Conservation (phyloP, 2,329 filamentous ascomycete genomes). For the Hymenotorrendiella dingleyae region DNA sequence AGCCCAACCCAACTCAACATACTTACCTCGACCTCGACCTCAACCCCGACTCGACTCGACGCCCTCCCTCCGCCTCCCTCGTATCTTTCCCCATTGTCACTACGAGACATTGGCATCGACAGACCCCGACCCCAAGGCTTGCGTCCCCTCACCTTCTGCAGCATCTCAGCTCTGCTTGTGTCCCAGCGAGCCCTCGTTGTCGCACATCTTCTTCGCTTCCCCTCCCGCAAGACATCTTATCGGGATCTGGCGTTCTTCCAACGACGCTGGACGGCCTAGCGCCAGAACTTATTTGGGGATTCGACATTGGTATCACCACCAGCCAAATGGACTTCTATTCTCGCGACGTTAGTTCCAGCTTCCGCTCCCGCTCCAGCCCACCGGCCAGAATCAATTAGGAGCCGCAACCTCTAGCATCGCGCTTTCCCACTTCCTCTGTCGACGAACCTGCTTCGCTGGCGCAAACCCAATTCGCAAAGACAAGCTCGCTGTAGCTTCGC, state of each 20-base stretch:
- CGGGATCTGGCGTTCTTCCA: not conserved
- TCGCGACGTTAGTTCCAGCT: no score
- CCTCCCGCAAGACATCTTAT: not conserved
- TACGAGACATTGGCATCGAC: not conserved
- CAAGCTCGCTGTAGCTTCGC: no score
- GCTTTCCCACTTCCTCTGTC: not conserved
- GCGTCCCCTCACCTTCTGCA: not conserved
- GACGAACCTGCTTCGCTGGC: not conserved
- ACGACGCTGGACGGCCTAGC: not conserved
- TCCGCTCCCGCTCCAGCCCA: not conserved
- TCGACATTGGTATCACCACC: conserved; percentile 2
- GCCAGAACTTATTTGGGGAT: not conserved
- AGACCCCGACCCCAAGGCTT: not conserved
- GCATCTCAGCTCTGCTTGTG: no score
- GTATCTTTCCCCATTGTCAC: not conserved
- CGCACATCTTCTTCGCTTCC: not conserved
- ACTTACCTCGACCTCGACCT: not conserved
- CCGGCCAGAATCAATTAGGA: not conserved
- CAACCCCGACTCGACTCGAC: not conserved
- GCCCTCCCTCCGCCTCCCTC: not conserved
- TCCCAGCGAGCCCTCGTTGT: no score
- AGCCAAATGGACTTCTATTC: conserved; percentile 1
- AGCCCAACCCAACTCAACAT: not conserved
- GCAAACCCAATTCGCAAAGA: not conserved
- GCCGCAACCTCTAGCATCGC: not conserved